Evolutionary conservation across 768 basidiomycete genomes (phyloP).

Genomic region (Rhodotorula toruloides): DNA sequence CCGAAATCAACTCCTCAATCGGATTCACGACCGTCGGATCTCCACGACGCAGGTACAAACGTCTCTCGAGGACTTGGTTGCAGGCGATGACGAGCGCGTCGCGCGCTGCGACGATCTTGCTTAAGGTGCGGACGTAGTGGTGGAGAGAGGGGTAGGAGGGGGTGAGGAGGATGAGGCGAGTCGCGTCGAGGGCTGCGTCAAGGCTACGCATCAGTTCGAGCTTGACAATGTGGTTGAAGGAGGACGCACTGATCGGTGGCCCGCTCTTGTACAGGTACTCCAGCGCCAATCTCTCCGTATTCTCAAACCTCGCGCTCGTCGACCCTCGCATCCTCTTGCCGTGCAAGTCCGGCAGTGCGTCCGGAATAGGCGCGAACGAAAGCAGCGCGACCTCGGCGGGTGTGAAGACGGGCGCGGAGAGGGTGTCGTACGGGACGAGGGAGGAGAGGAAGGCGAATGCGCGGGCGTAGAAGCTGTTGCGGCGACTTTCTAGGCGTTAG

Average conservation of each 20-base stretch:
- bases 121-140: background rate
- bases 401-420: background rate
- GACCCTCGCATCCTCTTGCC: too few relatives aligned
- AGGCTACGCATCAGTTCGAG: background rate
- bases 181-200: background rate
- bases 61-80: background rate
- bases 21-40: background rate
- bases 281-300: background rate
- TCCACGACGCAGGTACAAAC: background rate
- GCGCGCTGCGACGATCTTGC: background rate
- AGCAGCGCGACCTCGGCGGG: background rate
- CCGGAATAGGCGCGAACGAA: background rate
- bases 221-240: fast-evolving
- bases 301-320: background rate
- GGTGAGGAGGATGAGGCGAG: background rate
- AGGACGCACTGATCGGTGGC: background rate
- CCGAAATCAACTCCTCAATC: background rate
- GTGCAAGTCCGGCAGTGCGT: background rate
- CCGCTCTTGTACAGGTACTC: background rate
- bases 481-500: too few relatives aligned
- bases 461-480: background rate
- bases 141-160: background rate
- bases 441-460: background rate
- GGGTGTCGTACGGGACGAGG: too few relatives aligned
- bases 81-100: background rate